A percentile compares a stretch with the other conserved stretches of the same genome.
Conservation (phyloP, 1,139 yeast genomes). For the Taphrina betulina region DNA sequence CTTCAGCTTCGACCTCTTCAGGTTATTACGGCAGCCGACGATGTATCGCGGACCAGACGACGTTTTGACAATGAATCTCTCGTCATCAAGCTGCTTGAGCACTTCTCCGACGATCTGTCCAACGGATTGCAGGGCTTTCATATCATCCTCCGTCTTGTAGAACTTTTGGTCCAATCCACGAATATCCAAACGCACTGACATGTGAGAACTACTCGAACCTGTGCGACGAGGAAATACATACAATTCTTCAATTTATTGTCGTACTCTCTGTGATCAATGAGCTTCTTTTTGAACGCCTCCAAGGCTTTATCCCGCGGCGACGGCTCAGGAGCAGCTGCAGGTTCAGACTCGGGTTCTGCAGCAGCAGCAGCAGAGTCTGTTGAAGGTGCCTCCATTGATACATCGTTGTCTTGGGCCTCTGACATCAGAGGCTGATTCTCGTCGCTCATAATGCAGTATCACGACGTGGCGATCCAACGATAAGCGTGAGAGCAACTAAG, state of each 20-base stretch:
- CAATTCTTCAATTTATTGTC: conserved; percentile 82
- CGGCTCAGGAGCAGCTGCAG: background rate
- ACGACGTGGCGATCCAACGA: too few species aligned
- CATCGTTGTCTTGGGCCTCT: background rate
- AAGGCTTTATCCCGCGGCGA: conserved; percentile 64
- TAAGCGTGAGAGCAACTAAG: too few species aligned
- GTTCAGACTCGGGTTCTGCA: background rate
- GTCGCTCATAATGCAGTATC: conserved; percentile 8
- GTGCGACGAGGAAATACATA: background rate
- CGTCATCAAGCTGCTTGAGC: conserved; percentile 91
- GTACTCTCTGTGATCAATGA: conserved; percentile 92
- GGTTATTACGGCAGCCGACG: conserved; percentile 94
- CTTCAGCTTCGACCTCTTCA: conserved; percentile 75
- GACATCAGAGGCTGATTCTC: conserved; percentile 3
- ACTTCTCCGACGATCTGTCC: conserved; percentile 99
- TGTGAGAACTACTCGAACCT: background rate
- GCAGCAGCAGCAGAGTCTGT: background rate
- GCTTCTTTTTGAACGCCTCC: conserved; percentile 74
- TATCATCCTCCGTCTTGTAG: conserved; percentile 80
- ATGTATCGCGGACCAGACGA: conserved; percentile 97
- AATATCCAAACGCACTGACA: conserved; percentile 64
- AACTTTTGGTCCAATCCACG: conserved; percentile 80
- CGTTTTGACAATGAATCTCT: conserved; percentile 93
- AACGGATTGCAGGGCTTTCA: conserved; percentile 74
- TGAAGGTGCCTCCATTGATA: background rate